These are phyloP conservation scores for Pythium rishiriense DNA, from an alignment of 352 stramenopile genomes.

Conservation along the genomic window DNA sequence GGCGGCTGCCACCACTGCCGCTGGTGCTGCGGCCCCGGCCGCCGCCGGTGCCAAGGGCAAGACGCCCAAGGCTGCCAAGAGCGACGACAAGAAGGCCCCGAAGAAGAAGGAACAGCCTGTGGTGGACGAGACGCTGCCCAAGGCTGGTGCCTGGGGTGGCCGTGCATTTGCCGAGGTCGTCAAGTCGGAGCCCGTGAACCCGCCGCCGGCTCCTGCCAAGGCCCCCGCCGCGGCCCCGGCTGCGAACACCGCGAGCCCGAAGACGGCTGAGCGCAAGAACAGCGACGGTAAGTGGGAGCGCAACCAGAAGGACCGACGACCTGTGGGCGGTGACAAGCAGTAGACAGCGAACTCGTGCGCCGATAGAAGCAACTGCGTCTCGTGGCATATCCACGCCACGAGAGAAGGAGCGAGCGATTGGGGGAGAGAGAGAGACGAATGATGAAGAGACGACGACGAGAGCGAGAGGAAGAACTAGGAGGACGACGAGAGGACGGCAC, in stretches of 20 bases:
- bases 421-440: slow-evolving; percentile 15
- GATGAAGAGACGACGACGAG: neutral
- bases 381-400: no score
- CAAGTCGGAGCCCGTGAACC: slow-evolving; percentile 63
- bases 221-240: slow-evolving; percentile 1
- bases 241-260: slow-evolving; percentile 21
- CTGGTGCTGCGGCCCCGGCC: slow-evolving; percentile 11
- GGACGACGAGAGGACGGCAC: slow-evolving; percentile 3
- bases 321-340: slow-evolving; percentile 35
- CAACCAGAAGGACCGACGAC: slow-evolving; percentile 34
- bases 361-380: no score
- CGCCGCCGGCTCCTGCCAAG: slow-evolving; percentile 30
- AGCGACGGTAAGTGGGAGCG: slow-evolving; percentile 22
- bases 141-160: slow-evolving; percentile 73
- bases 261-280: slow-evolving; percentile 29
- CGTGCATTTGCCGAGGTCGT: slow-evolving; percentile 86
- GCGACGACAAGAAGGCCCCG: slow-evolving; percentile 39
- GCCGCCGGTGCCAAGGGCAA: slow-evolving; percentile 31
- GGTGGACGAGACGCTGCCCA: slow-evolving; percentile 52
- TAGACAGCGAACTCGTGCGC: slow-evolving; percentile 23
- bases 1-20: slow-evolving; percentile 2
- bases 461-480: slow-evolving; percentile 11
- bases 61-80: slow-evolving; percentile 31
- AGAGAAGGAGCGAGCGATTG: slow-evolving; percentile 16
- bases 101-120: slow-evolving; percentile 15